Evolutionary conservation across 2,329 filamentous ascomycete species (phyloP).

Genomic region (Hypoxylon sp.): DNA sequence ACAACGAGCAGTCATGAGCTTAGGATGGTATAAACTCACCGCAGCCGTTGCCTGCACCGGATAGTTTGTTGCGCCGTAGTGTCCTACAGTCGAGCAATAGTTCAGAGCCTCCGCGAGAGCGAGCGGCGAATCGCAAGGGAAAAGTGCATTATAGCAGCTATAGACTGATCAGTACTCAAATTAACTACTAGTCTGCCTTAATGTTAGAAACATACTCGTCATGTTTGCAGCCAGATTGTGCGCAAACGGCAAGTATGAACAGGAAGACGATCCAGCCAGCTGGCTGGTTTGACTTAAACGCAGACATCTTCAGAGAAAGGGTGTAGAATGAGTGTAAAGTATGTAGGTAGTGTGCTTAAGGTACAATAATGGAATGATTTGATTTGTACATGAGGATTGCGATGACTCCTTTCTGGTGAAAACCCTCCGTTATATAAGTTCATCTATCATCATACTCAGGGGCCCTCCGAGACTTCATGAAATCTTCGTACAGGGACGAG

Average conservation of each 20-base stretch:
- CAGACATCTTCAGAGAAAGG: conserved; percentile 35
- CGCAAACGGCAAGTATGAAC: conserved; percentile 33
- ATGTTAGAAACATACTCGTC: conserved; percentile 26
- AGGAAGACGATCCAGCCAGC: conserved; percentile 41
- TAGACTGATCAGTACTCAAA: conserved; percentile 18
- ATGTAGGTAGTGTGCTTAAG: conserved; percentile 8
- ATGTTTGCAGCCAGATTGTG: conserved; percentile 42
- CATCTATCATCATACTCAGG: neutral
- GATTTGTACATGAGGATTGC: conserved; percentile 4
- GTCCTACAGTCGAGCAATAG: conserved; percentile 47
- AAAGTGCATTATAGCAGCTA: conserved; percentile 49
- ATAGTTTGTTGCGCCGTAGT: conserved; percentile 47
- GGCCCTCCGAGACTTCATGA: neutral
- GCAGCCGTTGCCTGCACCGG: conserved; percentile 47
- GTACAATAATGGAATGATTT: conserved; percentile 17
- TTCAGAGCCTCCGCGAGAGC: conserved; percentile 39
- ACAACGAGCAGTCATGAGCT: neutral
- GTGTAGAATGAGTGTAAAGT: conserved; percentile 20
- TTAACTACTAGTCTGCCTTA: neutral
- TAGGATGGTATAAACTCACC: conserved; percentile 24
- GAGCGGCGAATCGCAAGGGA: conserved; percentile 45
- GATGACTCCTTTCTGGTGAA: neutral
- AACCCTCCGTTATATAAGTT: conserved; percentile 24
- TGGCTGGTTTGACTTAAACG: conserved; percentile 27
- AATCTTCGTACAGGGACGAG: neutral